Base-by-base conservation (phyloP, 805 yeast species). In the Yamadazyma kitorensis region DNA sequence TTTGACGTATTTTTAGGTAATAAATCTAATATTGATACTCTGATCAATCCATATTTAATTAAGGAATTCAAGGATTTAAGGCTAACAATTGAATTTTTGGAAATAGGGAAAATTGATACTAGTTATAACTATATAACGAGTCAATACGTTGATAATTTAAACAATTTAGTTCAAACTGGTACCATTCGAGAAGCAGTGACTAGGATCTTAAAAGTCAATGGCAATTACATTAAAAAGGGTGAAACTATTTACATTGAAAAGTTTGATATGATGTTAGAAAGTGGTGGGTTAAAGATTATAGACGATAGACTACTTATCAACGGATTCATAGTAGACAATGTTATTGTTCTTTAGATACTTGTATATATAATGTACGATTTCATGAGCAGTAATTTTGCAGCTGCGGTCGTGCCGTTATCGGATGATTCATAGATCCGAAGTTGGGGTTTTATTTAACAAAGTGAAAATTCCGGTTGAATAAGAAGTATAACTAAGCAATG, bases 61-160 rank as follows among this genome's bases (percentile, higher is more conserved):
- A 66, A 65, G 1, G 49, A 53, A 10, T 41, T 76, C 2, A 51
- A 55, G 7, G 70, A 79, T 2, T 42, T 73, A 4, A 56, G 78
- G 27, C 25, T 78, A 11, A 49, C 54, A 4, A 36, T 80, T 22
- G 87, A 82, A 51, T 55, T 59, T 15, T 39, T 78, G 14, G 39
- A 36, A 6, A 47, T 57, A 1, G 73, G 72, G 0, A 36, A 50
- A 1, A 39, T 75, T 11, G 82, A 78, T 41, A 31, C 55, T 18
- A 6, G 11, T 11, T 33, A 35, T 17, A 25, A 28, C 4, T 27
- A 19, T 13, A 25, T 43, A 4, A 32, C 33, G 2, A 14, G 19
- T 11, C 29, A 39, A 13, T 56, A 48, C 35, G 37, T 63, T 2
- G 31, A 37, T 7, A 17, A n/a, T n/a, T n/a, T n/a, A n/a, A n/a